These are phyloP conservation scores for Musa schizocarpa DNA, from an alignment of 176 grass and related monocot genomes.

Conservation along the genomic window DNA sequence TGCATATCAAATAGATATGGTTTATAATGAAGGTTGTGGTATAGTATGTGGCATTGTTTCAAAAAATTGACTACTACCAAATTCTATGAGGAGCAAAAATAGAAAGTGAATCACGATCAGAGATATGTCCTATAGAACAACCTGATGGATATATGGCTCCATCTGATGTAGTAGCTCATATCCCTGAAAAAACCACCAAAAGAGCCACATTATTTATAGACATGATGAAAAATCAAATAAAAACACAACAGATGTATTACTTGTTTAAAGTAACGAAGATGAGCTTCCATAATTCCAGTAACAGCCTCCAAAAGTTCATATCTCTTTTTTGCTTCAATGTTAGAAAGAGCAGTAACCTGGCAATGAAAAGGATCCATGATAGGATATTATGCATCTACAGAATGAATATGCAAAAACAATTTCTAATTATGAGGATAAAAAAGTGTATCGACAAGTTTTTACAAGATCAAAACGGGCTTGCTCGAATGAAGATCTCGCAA, in stretches of 20 bases:
- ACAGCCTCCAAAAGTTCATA: slow-evolving; percentile 99
- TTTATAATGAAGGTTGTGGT: no score
- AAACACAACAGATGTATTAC: slow-evolving; percentile 20
- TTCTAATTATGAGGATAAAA: background rate
- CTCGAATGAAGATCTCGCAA: slow-evolving; percentile 90
- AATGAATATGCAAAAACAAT: background rate
- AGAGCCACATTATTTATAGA: background rate
- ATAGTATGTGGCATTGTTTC: no score
- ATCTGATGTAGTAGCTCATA: slow-evolving; percentile 46
- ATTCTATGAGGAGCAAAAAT: background rate
- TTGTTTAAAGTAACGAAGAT: slow-evolving; percentile 98
- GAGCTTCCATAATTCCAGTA: slow-evolving; percentile 97
- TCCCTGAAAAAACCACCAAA: slow-evolving; percentile 42
- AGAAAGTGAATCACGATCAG: slow-evolving; percentile 3
- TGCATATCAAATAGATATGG: no score
- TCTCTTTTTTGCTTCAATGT: slow-evolving; percentile 94
- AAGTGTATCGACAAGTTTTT: background rate
- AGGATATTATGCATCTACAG: background rate
- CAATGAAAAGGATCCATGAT: slow-evolving; percentile 11
- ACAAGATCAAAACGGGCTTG: slow-evolving; percentile 91
- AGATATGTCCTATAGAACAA: no score
- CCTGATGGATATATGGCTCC: no score
- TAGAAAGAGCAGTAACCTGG: slow-evolving; percentile 87
- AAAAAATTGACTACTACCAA: no score
- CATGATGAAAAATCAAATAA: slow-evolving; percentile 19